Evolutionary conservation across 805 yeast genomes (phyloP).

Genomic region (Priceomyces carsonii): DNA sequence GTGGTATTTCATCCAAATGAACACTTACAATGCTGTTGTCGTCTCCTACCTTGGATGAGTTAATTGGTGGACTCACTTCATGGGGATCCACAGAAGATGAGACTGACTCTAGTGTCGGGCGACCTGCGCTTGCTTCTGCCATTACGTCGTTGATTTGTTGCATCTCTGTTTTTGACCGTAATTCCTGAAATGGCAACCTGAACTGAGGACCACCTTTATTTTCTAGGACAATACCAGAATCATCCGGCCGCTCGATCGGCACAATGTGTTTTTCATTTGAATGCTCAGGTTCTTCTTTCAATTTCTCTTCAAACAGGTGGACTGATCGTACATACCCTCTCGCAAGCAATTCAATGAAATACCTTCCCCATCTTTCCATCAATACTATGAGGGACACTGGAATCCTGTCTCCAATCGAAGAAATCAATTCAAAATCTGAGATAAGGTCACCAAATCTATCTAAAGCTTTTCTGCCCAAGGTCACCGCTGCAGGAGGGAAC

Average conservation of each 20-base stretch:
- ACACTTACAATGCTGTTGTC: conserved; percentile 25
- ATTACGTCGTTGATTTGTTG: conserved; percentile 1
- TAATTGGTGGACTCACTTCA: conserved; percentile 12
- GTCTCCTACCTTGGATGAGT: too few species aligned
- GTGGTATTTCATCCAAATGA: conserved; percentile 50
- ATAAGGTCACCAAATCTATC: conserved; percentile 63
- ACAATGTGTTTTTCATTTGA: not conserved
- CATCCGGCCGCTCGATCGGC: too few species aligned
- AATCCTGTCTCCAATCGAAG: conserved; percentile 69
- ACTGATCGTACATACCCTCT: conserved; percentile 65
- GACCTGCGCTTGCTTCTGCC: not conserved
- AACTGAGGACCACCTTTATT: conserved; percentile 54
- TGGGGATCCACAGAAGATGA: conserved; percentile 28
- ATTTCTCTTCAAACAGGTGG: conserved; percentile 35
- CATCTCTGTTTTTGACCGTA: not conserved
- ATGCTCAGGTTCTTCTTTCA: conserved; percentile 11
- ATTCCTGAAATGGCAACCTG: conserved; percentile 70
- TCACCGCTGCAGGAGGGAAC: conserved; percentile 75
- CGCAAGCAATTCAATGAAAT: conserved; percentile 61
- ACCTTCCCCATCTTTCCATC: conserved; percentile 76
- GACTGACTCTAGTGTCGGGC: conserved; percentile 5
- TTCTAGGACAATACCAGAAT: conserved; percentile 9
- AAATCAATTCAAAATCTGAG: conserved; percentile 70
- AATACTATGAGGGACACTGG: conserved; percentile 61
- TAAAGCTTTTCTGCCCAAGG: conserved; percentile 72